phyloP scores from a whole-genome alignment of 352 stramenopile genomes.

The Blastocystis sp. region DNA sequence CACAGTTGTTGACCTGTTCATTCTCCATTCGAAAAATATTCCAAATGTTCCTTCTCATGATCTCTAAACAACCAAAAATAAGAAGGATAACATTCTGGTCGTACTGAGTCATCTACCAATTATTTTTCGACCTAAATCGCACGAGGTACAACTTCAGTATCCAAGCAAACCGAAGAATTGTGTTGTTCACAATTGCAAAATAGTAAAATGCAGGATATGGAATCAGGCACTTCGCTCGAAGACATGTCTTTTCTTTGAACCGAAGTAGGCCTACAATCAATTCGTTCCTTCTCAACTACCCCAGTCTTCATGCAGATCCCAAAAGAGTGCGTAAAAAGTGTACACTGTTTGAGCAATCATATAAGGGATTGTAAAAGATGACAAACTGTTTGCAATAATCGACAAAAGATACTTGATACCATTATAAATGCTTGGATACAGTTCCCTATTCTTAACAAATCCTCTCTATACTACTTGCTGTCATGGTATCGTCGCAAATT shows the following conservation, averaged over 20 bases:
- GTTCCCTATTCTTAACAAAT: not conserved
- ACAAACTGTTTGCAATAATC: not conserved
- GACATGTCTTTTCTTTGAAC: not conserved
- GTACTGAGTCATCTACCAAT: not conserved
- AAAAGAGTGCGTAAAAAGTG: constrained; percentile 44
- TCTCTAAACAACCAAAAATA: not conserved
- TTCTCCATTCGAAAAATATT: constrained; percentile 62
- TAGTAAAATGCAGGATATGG: constrained; percentile 11
- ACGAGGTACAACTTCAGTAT: not conserved
- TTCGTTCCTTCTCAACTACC: not conserved
- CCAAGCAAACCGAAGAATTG: constrained; percentile 21
- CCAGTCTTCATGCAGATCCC: constrained; percentile 57
- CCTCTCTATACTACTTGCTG: not conserved
- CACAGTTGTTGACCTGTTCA: constrained; percentile 61
- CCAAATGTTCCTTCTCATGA: constrained; percentile 39
- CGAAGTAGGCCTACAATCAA: not conserved
- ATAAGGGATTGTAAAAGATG: not conserved
- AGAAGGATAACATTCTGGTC: not conserved
- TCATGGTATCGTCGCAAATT: constrained; percentile 42
- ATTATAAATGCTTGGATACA: constrained; percentile 56
- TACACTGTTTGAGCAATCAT: constrained; percentile 28
- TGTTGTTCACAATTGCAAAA: constrained; percentile 15
- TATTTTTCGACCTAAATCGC: not conserved
- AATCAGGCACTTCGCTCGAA: not conserved
- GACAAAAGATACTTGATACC: constrained; percentile 52